Percentiles rank a stretch among this genome's conserved stretches.
These are phyloP conservation scores for Hirsutella thompsonii DNA, from an alignment of 2,329 filamentous ascomycete species.

Conservation along the genomic window DNA sequence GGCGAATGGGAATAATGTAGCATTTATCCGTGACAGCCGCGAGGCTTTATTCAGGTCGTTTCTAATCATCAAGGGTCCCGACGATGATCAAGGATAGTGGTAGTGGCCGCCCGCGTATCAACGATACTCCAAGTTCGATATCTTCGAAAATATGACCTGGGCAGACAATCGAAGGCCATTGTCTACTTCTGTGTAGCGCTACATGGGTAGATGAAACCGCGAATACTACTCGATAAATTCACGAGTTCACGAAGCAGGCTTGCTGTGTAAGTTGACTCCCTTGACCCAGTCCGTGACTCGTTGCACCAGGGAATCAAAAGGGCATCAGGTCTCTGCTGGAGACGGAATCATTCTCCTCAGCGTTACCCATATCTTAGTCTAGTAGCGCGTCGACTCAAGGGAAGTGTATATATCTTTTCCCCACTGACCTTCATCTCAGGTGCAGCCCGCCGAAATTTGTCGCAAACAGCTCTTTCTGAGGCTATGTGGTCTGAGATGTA, in stretches of 20 bases:
- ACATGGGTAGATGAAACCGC: background rate
- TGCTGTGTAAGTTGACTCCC: background rate
- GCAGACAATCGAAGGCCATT: background rate
- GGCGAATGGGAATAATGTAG: too few species aligned
- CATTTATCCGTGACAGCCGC: too few species aligned
- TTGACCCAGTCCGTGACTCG: background rate
- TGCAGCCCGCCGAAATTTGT: slow-evolving; percentile 3
- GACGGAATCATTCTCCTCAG: background rate
- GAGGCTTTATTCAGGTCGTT: too few species aligned
- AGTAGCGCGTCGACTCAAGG: slow-evolving; percentile 2
- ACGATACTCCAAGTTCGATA: background rate
- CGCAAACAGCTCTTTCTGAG: slow-evolving; percentile 2
- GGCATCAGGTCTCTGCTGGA: background rate
- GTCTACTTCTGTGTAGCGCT: background rate
- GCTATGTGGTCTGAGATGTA: slow-evolving; percentile 1
- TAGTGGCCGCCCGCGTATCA: too few species aligned
- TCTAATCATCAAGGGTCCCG: too few species aligned
- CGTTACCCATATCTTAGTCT: slow-evolving; percentile 1
- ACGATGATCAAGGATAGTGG: too few species aligned
- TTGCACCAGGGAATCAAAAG: background rate
- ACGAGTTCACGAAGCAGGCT: background rate
- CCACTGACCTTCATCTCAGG: slow-evolving; percentile 2
- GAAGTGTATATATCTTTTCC: slow-evolving; percentile 1
- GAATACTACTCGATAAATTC: background rate
- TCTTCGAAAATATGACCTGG: background rate